Percentiles rank a stretch among this genome's conserved stretches.
phyloP scores from a whole-genome alignment of 2,329 filamentous ascomycete genomes.

The Alternaria sp. region DNA sequence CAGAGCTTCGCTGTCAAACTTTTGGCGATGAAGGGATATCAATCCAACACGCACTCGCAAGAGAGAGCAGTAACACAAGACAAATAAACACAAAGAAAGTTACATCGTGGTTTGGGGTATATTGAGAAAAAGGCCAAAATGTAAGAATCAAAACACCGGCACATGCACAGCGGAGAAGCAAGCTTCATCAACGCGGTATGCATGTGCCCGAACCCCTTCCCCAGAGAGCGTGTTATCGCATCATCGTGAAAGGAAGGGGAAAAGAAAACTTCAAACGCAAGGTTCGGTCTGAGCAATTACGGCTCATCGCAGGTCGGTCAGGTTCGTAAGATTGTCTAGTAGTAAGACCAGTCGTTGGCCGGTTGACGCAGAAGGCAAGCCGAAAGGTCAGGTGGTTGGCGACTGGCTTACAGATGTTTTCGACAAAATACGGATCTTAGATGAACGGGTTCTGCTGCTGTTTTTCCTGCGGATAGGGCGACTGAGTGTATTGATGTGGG shows the following conservation, averaged over 20 bases:
- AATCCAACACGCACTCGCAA: conserved; percentile 42
- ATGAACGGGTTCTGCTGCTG: conserved; percentile 49
- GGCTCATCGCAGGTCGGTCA: conserved; percentile 45
- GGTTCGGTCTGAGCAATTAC: conserved; percentile 53
- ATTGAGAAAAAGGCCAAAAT: conserved; percentile 25
- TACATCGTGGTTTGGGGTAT: conserved; percentile 28
- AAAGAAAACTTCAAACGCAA: conserved; percentile 46
- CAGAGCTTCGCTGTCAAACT: conserved; percentile 21
- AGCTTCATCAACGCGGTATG: conserved; percentile 48
- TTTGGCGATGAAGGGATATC: conserved; percentile 44
- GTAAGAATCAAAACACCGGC: conserved; percentile 45
- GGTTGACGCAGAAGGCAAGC: conserved; percentile 52
- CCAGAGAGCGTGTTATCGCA: conserved; percentile 45
- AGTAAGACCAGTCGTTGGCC: conserved; percentile 18
- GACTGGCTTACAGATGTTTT: neutral
- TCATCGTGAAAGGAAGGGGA: conserved; percentile 33
- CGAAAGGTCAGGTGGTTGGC: conserved; percentile 54
- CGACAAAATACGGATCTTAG: conserved; percentile 38
- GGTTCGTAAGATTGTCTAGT: conserved; percentile 19
- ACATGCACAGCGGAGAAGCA: conserved; percentile 35
- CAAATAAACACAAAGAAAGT: conserved; percentile 42
- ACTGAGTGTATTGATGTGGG: conserved; percentile 16
- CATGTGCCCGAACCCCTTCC: conserved; percentile 30
- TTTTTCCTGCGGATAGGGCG: conserved; percentile 27
- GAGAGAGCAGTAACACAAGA: conserved; percentile 46